These are phyloP conservation scores for Cryptococcus maquisensis DNA, from an alignment of 1,284 basidiomycete species.

Conservation along the genomic window DNA sequence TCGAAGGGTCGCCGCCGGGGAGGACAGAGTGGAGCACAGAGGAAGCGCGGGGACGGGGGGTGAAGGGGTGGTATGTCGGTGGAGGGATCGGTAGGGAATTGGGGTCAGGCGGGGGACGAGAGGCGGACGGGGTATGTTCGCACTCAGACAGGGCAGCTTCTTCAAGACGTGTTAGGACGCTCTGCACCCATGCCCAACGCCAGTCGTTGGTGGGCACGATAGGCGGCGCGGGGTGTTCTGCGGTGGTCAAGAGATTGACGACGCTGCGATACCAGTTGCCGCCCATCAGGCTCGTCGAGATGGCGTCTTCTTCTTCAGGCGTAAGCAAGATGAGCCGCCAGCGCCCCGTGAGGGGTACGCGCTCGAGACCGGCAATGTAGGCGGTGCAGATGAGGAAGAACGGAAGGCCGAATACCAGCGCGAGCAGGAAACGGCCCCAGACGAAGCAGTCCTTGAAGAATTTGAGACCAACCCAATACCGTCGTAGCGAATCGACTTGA, in stretches of 20 bases:
- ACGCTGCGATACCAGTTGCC: constrained; percentile 80
- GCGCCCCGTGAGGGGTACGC: constrained; percentile 77
- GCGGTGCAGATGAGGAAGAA: constrained; percentile 66
- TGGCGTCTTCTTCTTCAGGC: constrained; percentile 82
- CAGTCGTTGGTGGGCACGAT: constrained; percentile 70
- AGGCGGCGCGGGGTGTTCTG: constrained; percentile 57
- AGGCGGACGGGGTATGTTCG: constrained; percentile 1
- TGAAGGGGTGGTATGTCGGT: constrained; percentile 39
- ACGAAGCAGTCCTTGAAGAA: constrained; percentile 54
- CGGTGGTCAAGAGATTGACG: constrained; percentile 64
- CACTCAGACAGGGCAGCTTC: constrained; percentile 51
- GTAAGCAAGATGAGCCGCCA: constrained; percentile 82
- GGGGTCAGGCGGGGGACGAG: not conserved
- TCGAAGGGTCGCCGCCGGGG: constrained; percentile 30
- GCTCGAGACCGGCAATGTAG: constrained; percentile 70
- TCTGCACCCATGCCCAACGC: constrained; percentile 75
- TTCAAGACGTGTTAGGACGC: constrained; percentile 70
- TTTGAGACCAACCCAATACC: constrained; percentile 33
- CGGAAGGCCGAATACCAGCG: constrained; percentile 64
- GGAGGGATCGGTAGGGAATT: constrained; percentile 25
- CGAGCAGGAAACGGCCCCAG: constrained; percentile 55
- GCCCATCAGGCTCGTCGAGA: constrained; percentile 69
- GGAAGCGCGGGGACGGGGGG: constrained; percentile 42
- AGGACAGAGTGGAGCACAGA: constrained; percentile 40
- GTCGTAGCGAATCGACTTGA: constrained; percentile 52